Evolutionary conservation across 495 filamentous ascomycete genomes (phyloP), one percentile per base, ranked within the genome.

Genomic region (Lasiosphaeris hirsuta): DNA sequence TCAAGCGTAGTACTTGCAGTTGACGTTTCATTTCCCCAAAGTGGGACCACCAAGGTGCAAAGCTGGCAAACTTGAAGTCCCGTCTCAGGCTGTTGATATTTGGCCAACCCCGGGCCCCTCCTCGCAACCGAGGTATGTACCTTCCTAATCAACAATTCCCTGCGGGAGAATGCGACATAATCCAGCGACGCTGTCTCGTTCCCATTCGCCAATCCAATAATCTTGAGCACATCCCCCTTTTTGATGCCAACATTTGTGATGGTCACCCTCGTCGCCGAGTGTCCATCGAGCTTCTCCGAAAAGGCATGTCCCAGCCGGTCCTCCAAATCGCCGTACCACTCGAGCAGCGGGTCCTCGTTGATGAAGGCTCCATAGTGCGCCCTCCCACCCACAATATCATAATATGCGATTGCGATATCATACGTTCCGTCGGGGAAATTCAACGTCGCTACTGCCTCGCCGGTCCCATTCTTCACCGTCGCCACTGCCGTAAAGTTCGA

Each of bases 371-470:
- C 68, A 65, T 78, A 89, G 18, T 60, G 38, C 17, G 47, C 72
- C 65, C 10, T 84, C 73, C 85, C 86, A 5, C 78, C 77, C 30
- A 75, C 72, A 23, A 84, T 58, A 61, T 90, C 86, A 60, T 79
- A 89, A 64, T 89, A 89, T 52, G 84, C 84, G 7, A 90, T 76
- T 0, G 80, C 84, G 6, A 90, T 23, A 60, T 86, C 79, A 54
- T 88, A 89, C 30, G 61, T 77, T 0, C 86, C 85, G 0, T 74
- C 70, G 2, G 72, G 52, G 51, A 78, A 79, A 3, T 53, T 34
- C 10, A 88, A 63, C 45, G 55, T 76, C 2, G 76, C 71, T 10
- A 57, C 63, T 0, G 80, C 86, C 6, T 71, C 78, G 4, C 81
- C 85, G 2, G 75, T 84, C 4, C 61, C 67, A 56, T 84, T 83